Evolutionary conservation across 495 filamentous ascomycete genomes (phyloP).

Genomic region (Platismatia glauca): DNA sequence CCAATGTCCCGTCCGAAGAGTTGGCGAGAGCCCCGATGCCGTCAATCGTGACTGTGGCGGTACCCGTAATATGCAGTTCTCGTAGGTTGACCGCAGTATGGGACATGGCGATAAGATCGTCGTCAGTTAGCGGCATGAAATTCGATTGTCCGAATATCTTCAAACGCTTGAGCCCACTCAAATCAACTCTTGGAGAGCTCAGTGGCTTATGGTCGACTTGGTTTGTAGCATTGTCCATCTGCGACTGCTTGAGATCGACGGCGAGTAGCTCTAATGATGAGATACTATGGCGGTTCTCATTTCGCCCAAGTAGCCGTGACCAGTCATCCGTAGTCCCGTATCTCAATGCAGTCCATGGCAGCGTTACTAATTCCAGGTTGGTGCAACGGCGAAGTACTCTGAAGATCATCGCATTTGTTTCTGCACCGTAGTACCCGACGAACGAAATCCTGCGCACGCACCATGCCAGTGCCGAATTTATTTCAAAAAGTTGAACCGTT

Average conservation of each 20-base stretch:
- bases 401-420: slow-evolving; percentile 39
- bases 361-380: slow-evolving; percentile 34
- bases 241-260: slow-evolving; percentile 35
- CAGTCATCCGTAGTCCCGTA: slow-evolving; percentile 38
- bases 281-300: slow-evolving; percentile 26
- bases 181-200: slow-evolving; percentile 31
- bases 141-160: slow-evolving; percentile 47
- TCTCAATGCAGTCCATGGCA: slow-evolving; percentile 46
- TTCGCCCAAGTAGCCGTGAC: slow-evolving; percentile 32
- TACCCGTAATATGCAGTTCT: slow-evolving; percentile 43
- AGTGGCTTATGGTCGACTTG: slow-evolving; percentile 24
- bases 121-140: slow-evolving; percentile 42
- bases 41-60: slow-evolving; percentile 41
- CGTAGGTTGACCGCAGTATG: slow-evolving; percentile 41
- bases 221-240: slow-evolving; percentile 24
- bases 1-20: slow-evolving; percentile 38
- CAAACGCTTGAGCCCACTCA: slow-evolving; percentile 37
- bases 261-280: slow-evolving; percentile 42
- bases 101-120: slow-evolving; percentile 39
- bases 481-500: slow-evolving; percentile 37
- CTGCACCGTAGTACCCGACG: slow-evolving; percentile 42
- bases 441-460: slow-evolving; percentile 47
- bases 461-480: slow-evolving; percentile 34
- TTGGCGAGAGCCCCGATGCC: slow-evolving; percentile 42
- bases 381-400: slow-evolving; percentile 34